These are phyloP conservation scores for Exophiala bonariae DNA, from an alignment of 2,329 filamentous ascomycete genomes.

Conservation along the genomic window DNA sequence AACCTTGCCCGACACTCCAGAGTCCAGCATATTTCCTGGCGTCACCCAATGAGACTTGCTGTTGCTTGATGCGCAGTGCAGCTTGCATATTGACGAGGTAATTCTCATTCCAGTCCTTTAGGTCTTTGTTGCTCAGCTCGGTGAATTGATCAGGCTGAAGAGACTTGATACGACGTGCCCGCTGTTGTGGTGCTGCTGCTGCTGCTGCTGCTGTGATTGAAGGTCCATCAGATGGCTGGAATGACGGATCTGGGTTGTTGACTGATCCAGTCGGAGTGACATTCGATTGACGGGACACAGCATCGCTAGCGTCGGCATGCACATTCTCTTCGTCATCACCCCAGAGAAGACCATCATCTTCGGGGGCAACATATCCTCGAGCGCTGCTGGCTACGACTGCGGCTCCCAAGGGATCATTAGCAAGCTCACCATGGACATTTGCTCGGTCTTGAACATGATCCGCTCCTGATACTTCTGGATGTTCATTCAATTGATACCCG, in stretches of 20 bases:
- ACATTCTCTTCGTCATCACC: too few relatives aligned
- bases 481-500: too few relatives aligned
- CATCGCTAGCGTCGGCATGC: too few relatives aligned
- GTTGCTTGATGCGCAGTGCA: constrained; percentile 45
- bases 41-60: constrained; percentile 41
- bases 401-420: too few relatives aligned
- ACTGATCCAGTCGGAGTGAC: constrained; percentile 14
- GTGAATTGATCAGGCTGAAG: constrained; percentile 51
- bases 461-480: neutral
- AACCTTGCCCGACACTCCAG: constrained; percentile 60
- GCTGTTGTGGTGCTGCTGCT: constrained; percentile 33
- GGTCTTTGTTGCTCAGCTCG: constrained; percentile 56
- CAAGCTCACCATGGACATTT: constrained; percentile 16
- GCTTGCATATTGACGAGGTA: constrained; percentile 63
- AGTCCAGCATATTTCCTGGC: constrained; percentile 65
- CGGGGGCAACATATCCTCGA: too few relatives aligned
- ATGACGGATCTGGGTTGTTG: constrained; percentile 15
- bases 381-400: too few relatives aligned
- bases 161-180: constrained; percentile 36
- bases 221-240: constrained; percentile 3
- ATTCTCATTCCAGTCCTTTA: constrained; percentile 58
- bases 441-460: neutral
- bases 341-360: too few relatives aligned
- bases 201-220: constrained; percentile 21
- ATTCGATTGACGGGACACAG: too few relatives aligned